Evolutionary conservation across 768 basidiomycete species (phyloP), one percentile per base, ranked within the genome.

Genomic region (Tephrocybe sp.): DNA sequence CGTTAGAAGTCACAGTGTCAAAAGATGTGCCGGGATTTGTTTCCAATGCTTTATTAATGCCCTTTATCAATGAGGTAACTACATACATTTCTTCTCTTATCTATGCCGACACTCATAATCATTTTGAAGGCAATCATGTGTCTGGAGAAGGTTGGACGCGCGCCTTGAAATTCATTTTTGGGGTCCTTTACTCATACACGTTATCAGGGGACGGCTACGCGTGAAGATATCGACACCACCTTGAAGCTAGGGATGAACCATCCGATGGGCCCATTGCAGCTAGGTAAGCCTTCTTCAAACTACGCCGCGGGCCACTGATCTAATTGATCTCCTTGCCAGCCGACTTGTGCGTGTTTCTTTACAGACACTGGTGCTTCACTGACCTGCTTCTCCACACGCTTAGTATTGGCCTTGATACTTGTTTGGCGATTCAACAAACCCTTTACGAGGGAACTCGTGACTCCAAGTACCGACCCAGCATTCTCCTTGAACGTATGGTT

Each of bases 401-500:
- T 52, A 94, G 93, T 71, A 96, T 98, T 54, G 95, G 95, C n/a
- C 84, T 98, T 21, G 96, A 98, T 64, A 98, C 95, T 9, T 98
- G 96, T 65, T 81, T 97, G 11, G 84, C 90, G 3, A 97, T 97
- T 60, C 93, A 96, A 60, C 83, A 89, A 64, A 93, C 92, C 0
- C 77, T 97, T 5, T 90, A 94, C 56, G 79, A 79, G 43, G 92
- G 93, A 49, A 96, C 92, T 8, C 82, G 89, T 0, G 96, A 98
- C 68, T 89, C 89, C 8, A 98, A 98, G 67, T 98, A 98, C 68
- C 84, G 96, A 5, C 95, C 96, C 0, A 86, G 87, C 52, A 77
- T 94, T 21, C 76, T 98, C 15, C 79, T 98, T 8, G 89, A 93
- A 60, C 79, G 92, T 28, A 98, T 98, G 96, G 96, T 98, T 4